Conservation (phyloP, 768 basidiomycete genomes). For the Rhizopogon vulgaris region DNA sequence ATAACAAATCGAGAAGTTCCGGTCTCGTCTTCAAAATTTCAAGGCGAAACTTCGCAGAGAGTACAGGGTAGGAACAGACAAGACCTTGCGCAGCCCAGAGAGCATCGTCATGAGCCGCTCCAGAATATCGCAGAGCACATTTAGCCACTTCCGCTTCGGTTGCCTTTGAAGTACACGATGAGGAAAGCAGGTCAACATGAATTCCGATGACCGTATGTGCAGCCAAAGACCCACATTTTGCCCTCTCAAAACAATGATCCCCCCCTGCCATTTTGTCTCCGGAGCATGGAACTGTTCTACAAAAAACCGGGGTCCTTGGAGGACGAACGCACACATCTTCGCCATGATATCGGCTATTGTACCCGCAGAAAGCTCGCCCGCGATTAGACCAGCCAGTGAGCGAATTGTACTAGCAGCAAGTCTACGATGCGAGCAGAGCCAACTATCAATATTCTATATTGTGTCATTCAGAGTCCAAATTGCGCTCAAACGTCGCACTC, state of each 20-base stretch:
- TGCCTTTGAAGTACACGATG: background rate
- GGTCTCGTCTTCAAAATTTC: slow-evolving; percentile 11
- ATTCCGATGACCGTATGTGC: background rate
- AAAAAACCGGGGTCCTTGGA: slow-evolving; percentile 17
- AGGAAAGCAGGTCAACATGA: background rate
- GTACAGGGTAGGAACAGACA: slow-evolving; percentile 5
- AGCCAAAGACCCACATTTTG: background rate
- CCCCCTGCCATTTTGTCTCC: slow-evolving; percentile 4
- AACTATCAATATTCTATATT: slow-evolving; percentile 13
- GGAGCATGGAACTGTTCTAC: slow-evolving; percentile 14
- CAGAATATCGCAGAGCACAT: slow-evolving; percentile 25
- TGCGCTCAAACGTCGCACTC: background rate
- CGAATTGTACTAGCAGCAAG: slow-evolving; percentile 14
- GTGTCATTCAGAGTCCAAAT: background rate
- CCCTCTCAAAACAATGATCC: slow-evolving; percentile 5
- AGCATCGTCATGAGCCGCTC: slow-evolving; percentile 14
- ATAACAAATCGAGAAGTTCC: slow-evolving; percentile 11
- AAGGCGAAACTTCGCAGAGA: slow-evolving; percentile 3
- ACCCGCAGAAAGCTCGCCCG: slow-evolving; percentile 10
- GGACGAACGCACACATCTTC: slow-evolving; percentile 18
- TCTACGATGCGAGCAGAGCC: slow-evolving; percentile 16
- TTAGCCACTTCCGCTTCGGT: slow-evolving; percentile 1
- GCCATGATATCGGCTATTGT: slow-evolving; percentile 19
- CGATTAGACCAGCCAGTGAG: slow-evolving; percentile 16
- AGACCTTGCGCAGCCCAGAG: slow-evolving; percentile 9